Evolutionary conservation across 2,329 filamentous ascomycete genomes (phyloP), one percentile per base, ranked within the genome.

Genomic region (Monosporascus sp.): DNA sequence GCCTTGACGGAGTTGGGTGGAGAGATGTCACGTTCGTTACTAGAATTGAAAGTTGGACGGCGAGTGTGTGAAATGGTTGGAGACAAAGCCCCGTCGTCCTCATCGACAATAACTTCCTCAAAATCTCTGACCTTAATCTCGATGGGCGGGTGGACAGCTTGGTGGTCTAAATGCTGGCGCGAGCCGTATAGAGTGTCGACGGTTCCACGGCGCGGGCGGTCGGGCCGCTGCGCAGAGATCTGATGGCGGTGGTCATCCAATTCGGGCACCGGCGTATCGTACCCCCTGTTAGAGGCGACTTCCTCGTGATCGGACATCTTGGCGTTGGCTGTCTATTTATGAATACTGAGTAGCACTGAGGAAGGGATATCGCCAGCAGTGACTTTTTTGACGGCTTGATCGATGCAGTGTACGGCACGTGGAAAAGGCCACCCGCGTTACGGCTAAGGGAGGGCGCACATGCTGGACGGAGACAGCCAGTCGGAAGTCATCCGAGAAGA

Each of bases 1-100:
- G 94, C 94, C 70, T 97, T 96, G 50, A 99, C 91, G 0, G 94
- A 99, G 70, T 97, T 99, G 7, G 94, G 94, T 11, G 93, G 93
- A 6, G 94, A 97, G 2, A 83, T 76, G 1, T 89, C 91, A 52
- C 90, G 81, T 22, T 82, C 79, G 24, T 74, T 69, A 46, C 77
- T 70, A 1, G 81, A 82, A 35, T 78, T 79, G 51, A 87, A 74
- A 49, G 81, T 81, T 53, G 79, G 76, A 53, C 81, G 79, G 17
- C 82, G 81, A 54, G 72, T 74, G 38, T 74, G 78, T 7, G 72
- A 69, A 35, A 66, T 60, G 19, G 67, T 67, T 7, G 74, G 73
- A n/a, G 78, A 77, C 7, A 69, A 59, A 22, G 74, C 73, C 16
- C 73, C 74, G 60, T 72, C 78, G 43, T 89, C 87, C 51, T 96